Evolutionary conservation across 108 stramenopile species (phyloP).

Genomic region (Discostella pseudostelligera): DNA sequence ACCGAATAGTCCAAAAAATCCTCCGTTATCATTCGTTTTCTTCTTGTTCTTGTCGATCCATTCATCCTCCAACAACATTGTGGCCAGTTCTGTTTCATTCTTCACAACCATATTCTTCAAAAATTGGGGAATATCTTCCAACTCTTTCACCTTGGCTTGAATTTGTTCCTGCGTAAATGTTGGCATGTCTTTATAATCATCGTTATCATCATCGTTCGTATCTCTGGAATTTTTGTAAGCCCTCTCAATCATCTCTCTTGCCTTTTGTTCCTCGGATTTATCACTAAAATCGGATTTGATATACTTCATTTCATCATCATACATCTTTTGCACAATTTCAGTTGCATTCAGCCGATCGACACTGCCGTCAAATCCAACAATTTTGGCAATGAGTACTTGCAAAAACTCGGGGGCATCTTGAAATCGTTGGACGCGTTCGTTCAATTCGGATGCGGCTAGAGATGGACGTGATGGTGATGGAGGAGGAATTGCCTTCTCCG

Average conservation of each 20-base stretch:
- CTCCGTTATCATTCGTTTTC: slow-evolving; percentile 9
- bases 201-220: slow-evolving; percentile 4
- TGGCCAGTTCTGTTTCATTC: slow-evolving; percentile 60
- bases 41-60: slow-evolving; percentile 27
- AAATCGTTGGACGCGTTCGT: slow-evolving; percentile 31
- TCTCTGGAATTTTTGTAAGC: slow-evolving; percentile 19
- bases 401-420: slow-evolving; percentile 54
- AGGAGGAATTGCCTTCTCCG: neutral
- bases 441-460: slow-evolving; percentile 34
- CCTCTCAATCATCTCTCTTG: slow-evolving; percentile 31
- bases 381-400: slow-evolving; percentile 41
- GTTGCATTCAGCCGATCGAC: slow-evolving; percentile 32
- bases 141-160: slow-evolving; percentile 36
- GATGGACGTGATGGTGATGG: neutral
- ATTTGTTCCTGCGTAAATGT: slow-evolving; percentile 56
- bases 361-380: slow-evolving; percentile 42
- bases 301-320: slow-evolving; percentile 33
- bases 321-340: slow-evolving; percentile 35
- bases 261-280: slow-evolving; percentile 17
- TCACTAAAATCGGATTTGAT: slow-evolving; percentile 5
- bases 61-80: slow-evolving; percentile 59
- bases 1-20: slow-evolving; percentile 39
- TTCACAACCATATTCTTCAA: slow-evolving; percentile 33
- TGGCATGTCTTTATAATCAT: slow-evolving; percentile 24
- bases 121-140: slow-evolving; percentile 37